A percentile compares a stretch with the other conserved stretches of the same genome.
Evolutionary conservation across 2,329 filamentous ascomycete genomes (phyloP).

Genomic region (Hirsutella minnesotensis): DNA sequence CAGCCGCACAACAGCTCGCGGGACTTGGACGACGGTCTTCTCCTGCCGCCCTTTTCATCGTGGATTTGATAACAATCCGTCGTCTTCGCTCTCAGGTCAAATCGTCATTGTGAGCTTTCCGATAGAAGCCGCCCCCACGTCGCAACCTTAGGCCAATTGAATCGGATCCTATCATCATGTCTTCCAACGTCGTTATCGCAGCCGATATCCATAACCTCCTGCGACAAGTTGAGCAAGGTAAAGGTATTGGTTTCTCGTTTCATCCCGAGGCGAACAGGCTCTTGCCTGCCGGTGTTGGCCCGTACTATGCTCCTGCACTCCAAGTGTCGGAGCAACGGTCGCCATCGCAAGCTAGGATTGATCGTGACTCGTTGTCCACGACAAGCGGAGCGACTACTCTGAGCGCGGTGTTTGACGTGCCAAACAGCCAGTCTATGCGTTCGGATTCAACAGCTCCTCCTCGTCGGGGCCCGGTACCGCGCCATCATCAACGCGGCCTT

Average conservation of each 20-base stretch:
- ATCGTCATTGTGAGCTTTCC: too few relatives aligned
- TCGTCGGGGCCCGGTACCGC: conserved; percentile 7
- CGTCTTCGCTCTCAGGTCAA: too few relatives aligned
- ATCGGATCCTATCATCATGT: neutral
- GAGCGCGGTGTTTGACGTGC: conserved; percentile 6
- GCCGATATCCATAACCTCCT: neutral
- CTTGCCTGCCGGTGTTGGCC: neutral
- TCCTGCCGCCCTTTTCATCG: too few relatives aligned
- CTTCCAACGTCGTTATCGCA: neutral
- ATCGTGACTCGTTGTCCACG: conserved; percentile 1
- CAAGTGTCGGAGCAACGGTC: neutral
- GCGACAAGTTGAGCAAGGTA: neutral
- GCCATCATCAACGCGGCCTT: conserved; percentile 4
- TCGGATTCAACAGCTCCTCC: conserved; percentile 13
- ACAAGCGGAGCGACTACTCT: conserved; percentile 5
- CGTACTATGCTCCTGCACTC: conserved; percentile 3
- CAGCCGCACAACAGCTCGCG: too few relatives aligned
- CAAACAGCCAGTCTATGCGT: conserved; percentile 7
- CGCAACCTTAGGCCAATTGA: too few relatives aligned
- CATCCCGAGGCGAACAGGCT: neutral
- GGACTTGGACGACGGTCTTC: too few relatives aligned
- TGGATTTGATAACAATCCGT: too few relatives aligned
- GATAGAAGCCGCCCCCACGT: too few relatives aligned
- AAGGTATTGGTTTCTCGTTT: neutral
- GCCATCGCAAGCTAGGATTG: neutral